Evolutionary conservation across 2,329 filamentous ascomycete species (phyloP), one percentile per base, ranked within the genome.

Genomic region (Penicillium expansum): DNA sequence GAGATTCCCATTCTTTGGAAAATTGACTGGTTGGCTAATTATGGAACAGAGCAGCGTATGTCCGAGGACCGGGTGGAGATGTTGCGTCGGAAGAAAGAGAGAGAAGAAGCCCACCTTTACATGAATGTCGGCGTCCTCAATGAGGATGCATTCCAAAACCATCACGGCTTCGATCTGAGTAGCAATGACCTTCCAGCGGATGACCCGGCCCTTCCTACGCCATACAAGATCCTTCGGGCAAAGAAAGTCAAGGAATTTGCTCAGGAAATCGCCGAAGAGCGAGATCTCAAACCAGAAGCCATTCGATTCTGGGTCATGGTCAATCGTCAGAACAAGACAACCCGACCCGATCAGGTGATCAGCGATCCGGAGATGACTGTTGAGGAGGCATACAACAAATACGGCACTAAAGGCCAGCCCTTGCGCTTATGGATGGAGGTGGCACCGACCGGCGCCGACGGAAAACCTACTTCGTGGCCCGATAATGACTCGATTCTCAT

Each of bases 241-340:
- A 88, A 87, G 63, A 89, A 86, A 0, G 83, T 97, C 62, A 79
- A 85, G 45, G 89, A 97, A 8, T 87, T 97, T 60, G 84, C 87
- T 5, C 79, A 80, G 27, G 82, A 82, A 22, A 82, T 97, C 58
- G 92, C 89, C 0, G 76, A 84, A 38, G 89, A 96, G 55, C 80
- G 89, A 48, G 82, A 80, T 0, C 75, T 89, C 48, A 86, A 92
- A 43, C 80, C 88, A 0, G 85, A 86, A 55, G 83, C 85, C 59
- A 77, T 97, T 24, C 86, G 94, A 22, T 83, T 96, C 18, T 99
- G 94, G 95, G 86, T 91, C 53, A 97, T 99, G 92, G 94, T 99
- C 1, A 97, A 97, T 71, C 88, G 94, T 11, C 94, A 99, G 73
- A 99, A 99, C 72, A 97, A 96, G 75, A 99, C 94, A 0, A 88